Conservation (phyloP, 306 rosid genomes). For the Trifolium fragiferum region DNA sequence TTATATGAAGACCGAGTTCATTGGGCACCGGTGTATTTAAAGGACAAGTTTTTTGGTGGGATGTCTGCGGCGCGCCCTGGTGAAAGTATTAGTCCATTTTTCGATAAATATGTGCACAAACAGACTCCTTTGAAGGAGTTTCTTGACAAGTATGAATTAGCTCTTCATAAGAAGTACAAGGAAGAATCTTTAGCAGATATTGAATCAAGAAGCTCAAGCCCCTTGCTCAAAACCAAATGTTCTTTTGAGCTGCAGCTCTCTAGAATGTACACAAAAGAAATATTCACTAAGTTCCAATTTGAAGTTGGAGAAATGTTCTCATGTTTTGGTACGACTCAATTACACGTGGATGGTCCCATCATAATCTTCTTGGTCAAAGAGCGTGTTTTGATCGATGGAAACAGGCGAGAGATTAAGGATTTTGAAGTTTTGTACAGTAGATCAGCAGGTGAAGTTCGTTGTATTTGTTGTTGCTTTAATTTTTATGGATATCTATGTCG, state of each 20-base stretch:
- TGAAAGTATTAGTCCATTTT: constrained; percentile 74
- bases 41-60: constrained; percentile 80
- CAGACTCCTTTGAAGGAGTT: constrained; percentile 94
- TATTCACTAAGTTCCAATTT: constrained; percentile 75
- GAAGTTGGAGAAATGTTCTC: constrained; percentile 97
- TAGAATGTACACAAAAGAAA: constrained; percentile 70
- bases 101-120: constrained; percentile 83
- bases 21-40: constrained; percentile 87
- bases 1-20: constrained; percentile 76
- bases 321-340: constrained; percentile 85
- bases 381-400: constrained; percentile 76
- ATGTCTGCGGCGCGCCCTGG: constrained; percentile 67
- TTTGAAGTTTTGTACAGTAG: constrained; percentile 90
- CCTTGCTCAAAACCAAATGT: constrained; percentile 80
- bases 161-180: constrained; percentile 81
- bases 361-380: constrained; percentile 90
- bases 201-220: constrained; percentile 84
- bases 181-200: constrained; percentile 82
- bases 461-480: constrained; percentile 92
- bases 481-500: constrained; percentile 88
- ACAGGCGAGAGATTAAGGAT: constrained; percentile 74
- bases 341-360: constrained; percentile 79
- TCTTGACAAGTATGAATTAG: constrained; percentile 92
- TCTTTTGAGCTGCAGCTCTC: constrained; percentile 91
- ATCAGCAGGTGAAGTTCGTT: constrained; percentile 84